Conservation (phyloP, 2,329 filamentous ascomycete genomes). For the Hypoxylon sp. region DNA sequence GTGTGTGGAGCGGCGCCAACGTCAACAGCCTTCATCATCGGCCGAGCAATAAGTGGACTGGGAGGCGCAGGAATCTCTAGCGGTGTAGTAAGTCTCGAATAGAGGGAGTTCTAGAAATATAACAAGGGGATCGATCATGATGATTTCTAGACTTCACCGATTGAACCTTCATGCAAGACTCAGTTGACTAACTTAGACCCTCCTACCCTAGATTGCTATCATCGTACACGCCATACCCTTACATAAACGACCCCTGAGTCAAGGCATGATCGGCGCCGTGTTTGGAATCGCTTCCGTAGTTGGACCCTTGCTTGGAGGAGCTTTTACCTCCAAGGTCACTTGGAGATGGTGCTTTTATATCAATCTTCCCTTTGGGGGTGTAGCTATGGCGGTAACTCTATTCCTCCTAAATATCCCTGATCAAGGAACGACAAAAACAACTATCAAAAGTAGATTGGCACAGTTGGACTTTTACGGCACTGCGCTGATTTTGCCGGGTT, state of each 20-base stretch:
- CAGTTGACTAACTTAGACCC: slow-evolving; percentile 20
- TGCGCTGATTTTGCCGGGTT: slow-evolving; percentile 38
- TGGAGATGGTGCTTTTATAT: slow-evolving; percentile 48
- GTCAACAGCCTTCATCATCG: slow-evolving; percentile 50
- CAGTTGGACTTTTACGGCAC: slow-evolving; percentile 38
- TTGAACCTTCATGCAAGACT: background rate
- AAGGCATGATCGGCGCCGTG: slow-evolving; percentile 56
- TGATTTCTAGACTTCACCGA: slow-evolving; percentile 15
- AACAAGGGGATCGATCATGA: slow-evolving; percentile 35
- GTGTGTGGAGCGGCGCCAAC: slow-evolving; percentile 50
- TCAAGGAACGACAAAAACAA: background rate
- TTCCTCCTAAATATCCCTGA: slow-evolving; percentile 23
- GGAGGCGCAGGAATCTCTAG: slow-evolving; percentile 27
- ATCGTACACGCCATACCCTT: slow-evolving; percentile 57
- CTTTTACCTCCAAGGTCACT: slow-evolving; percentile 30
- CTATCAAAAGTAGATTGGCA: slow-evolving; percentile 14
- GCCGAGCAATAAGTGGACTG: slow-evolving; percentile 49
- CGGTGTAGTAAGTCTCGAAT: slow-evolving; percentile 48
- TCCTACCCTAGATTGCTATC: slow-evolving; percentile 49
- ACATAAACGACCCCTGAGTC: slow-evolving; percentile 54
- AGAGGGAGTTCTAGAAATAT: slow-evolving; percentile 55
- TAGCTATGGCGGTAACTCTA: slow-evolving; percentile 11
- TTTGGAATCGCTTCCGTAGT: slow-evolving; percentile 56
- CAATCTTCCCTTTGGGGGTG: slow-evolving; percentile 45
- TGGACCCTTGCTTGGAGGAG: slow-evolving; percentile 52